phyloP scores from a whole-genome alignment of 2,329 filamentous ascomycete genomes.

The Kalmusia sp. region DNA sequence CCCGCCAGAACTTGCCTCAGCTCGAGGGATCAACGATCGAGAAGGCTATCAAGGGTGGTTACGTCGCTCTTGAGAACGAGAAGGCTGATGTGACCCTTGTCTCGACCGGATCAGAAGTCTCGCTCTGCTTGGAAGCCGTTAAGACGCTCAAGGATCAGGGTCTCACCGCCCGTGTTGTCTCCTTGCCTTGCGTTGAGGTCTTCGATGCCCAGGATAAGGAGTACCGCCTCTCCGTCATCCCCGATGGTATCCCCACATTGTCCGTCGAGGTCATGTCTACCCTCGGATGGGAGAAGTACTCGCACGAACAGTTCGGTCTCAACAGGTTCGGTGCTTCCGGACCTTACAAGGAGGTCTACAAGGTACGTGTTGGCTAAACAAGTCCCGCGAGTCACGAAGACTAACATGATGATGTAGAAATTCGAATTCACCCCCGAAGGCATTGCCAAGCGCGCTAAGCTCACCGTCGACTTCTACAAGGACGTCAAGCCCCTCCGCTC shows the following conservation, averaged over 20 bases:
- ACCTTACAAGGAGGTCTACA: constrained; percentile 97
- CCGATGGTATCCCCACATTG: constrained; percentile 90
- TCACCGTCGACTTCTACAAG: constrained; percentile 98
- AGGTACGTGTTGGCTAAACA: constrained; percentile 56
- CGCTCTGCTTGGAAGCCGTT: constrained; percentile 89
- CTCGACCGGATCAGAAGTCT: constrained; percentile 95
- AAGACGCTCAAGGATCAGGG: constrained; percentile 89
- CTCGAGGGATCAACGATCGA: constrained; percentile 93
- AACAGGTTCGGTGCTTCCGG: constrained; percentile 99
- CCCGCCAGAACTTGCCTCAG: constrained; percentile 97
- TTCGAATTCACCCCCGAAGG: constrained; percentile 99
- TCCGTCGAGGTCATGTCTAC: constrained; percentile 97
- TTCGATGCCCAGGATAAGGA: constrained; percentile 95
- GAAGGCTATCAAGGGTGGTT: constrained; percentile 92
- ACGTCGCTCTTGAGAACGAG: constrained; percentile 84
- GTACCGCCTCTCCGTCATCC: constrained; percentile 90
- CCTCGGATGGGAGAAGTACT: constrained; percentile 98
- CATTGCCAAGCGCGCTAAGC: constrained; percentile 90
- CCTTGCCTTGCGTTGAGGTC: constrained; percentile 95
- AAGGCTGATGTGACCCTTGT: constrained; percentile 87
- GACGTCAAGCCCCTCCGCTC: constrained; percentile 85
- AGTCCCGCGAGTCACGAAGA: constrained; percentile 35
- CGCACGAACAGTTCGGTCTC: constrained; percentile 98
- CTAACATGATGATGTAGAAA: constrained; percentile 72
- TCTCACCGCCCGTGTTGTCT: constrained; percentile 89